These are phyloP conservation scores for Xylariaceae sp. DNA, from an alignment of 2,329 filamentous ascomycete genomes.

Conservation along the genomic window DNA sequence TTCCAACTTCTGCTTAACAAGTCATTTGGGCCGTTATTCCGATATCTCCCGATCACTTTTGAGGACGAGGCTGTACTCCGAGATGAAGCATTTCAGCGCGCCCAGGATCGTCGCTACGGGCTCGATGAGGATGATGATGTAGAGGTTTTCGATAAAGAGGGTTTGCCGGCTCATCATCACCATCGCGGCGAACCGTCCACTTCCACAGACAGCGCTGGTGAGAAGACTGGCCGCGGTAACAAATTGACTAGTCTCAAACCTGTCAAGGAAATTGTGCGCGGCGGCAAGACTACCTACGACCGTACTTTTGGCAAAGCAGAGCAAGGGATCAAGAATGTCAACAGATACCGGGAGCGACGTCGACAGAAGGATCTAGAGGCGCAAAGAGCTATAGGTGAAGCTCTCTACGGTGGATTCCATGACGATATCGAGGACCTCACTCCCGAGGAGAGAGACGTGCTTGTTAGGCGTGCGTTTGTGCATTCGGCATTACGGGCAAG, in stretches of 20 bases:
- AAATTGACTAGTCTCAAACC: constrained; percentile 41
- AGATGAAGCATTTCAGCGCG: constrained; percentile 83
- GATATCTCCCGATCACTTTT: constrained; percentile 89
- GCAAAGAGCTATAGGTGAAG: constrained; percentile 73
- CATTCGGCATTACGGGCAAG: constrained; percentile 84
- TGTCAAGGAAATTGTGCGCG: constrained; percentile 50
- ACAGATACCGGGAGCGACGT: constrained; percentile 52
- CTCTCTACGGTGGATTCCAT: constrained; percentile 83
- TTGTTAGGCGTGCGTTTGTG: constrained; percentile 87
- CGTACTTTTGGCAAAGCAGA: constrained; percentile 48
- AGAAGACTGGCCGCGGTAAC: constrained; percentile 31
- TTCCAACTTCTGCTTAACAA: constrained; percentile 82
- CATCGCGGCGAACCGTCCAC: constrained; percentile 46
- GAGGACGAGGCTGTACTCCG: constrained; percentile 94
- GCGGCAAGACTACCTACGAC: constrained; percentile 52
- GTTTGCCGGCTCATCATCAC: constrained; percentile 43
- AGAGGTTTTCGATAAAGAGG: constrained; percentile 46
- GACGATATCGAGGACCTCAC: constrained; percentile 95
- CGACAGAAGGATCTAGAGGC: constrained; percentile 68
- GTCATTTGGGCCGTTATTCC: constrained; percentile 82
- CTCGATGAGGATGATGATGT: constrained; percentile 57
- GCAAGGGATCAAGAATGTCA: constrained; percentile 45
- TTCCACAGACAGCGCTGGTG: constrained; percentile 33
- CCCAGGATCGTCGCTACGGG: constrained; percentile 72
- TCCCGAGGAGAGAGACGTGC: constrained; percentile 81